Percentiles rank a stretch among this genome's conserved stretches.
Conservation (phyloP, 148 eudicot species). For the Euryodendron excelsum region DNA sequence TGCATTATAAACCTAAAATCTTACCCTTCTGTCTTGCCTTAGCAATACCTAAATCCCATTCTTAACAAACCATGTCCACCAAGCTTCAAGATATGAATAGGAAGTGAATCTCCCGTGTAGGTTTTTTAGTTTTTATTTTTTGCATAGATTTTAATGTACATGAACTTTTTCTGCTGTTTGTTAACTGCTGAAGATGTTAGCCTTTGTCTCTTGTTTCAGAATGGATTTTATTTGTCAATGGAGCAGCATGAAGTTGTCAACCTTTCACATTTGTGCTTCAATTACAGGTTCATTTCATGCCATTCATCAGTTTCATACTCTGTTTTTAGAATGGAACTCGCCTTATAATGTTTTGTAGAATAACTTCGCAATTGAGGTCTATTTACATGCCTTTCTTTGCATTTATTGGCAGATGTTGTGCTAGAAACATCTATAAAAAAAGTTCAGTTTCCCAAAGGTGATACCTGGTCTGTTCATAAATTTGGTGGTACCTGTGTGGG, state of each 20-base stretch:
- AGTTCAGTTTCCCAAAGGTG: slow-evolving; percentile 59
- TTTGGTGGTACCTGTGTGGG: slow-evolving; percentile 99
- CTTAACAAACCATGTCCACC: too few species aligned
- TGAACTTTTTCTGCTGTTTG: not conserved
- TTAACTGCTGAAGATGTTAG: not conserved
- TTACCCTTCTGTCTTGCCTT: not conserved
- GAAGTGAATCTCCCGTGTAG: not conserved
- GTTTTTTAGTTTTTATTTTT: too few species aligned
- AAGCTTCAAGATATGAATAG: too few species aligned
- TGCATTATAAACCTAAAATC: not conserved
- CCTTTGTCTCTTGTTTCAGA: slow-evolving; percentile 29
- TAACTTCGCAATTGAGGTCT: not conserved
- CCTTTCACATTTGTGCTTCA: slow-evolving; percentile 28
- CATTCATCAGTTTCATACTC: not conserved
- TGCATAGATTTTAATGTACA: not conserved
- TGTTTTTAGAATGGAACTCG: not conserved
- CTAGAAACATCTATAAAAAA: slow-evolving; percentile 42
- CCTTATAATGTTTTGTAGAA: not conserved
- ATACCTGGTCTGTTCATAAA: slow-evolving; percentile 91
- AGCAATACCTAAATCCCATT: not conserved
- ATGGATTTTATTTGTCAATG: slow-evolving; percentile 22
- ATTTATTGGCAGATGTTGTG: slow-evolving; percentile 43
- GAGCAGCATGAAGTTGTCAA: slow-evolving; percentile 23
- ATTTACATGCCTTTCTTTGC: not conserved
- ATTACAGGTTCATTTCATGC: slow-evolving; percentile 27